These are phyloP conservation scores for Mortierella sp. DNA, from an alignment of 371 early-diverging fungal species.

Conservation along the genomic window DNA sequence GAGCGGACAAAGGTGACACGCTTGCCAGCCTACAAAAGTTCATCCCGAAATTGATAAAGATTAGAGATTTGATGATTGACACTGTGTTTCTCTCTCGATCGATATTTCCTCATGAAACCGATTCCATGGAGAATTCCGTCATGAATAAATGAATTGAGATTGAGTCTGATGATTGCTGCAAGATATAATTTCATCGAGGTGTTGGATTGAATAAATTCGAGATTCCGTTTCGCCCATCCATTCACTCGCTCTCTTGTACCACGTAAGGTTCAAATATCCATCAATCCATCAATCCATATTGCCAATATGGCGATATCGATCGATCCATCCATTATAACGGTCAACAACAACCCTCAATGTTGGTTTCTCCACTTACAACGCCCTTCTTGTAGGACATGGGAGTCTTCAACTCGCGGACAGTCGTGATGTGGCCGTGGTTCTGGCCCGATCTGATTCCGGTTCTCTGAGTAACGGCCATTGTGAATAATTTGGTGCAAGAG, in stretches of 20 bases:
- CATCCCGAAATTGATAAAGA: slow-evolving; percentile 6
- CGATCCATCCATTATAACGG: slow-evolving; percentile 32
- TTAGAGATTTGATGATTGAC: slow-evolving; percentile 9
- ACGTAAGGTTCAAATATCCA: neutral
- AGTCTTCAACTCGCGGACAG: slow-evolving; percentile 81
- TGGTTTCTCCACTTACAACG: slow-evolving; percentile 64
- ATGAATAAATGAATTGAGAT: neutral
- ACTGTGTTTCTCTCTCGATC: neutral
- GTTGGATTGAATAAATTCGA: neutral
- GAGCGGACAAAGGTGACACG: slow-evolving; percentile 93
- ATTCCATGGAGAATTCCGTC: neutral
- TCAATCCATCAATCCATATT: slow-evolving; percentile 26
- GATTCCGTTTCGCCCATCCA: slow-evolving; percentile 39
- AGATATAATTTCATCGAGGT: neutral
- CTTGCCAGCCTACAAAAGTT: slow-evolving; percentile 77
- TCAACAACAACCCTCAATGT: neutral
- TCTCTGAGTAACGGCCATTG: slow-evolving; percentile 70
- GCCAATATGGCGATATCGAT: neutral
- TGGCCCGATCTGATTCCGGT: slow-evolving; percentile 83
- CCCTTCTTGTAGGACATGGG: slow-evolving; percentile 90
- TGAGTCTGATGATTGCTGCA: neutral
- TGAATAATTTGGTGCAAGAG: slow-evolving; percentile 35
- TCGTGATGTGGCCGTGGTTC: slow-evolving; percentile 91
- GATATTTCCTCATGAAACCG: neutral
- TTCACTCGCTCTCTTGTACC: slow-evolving; percentile 26